A percentile compares a stretch with the other conserved stretches of the same genome.
Evolutionary conservation across 257 asterid genomes (phyloP).

Genomic region (Marsdenia floribunda): DNA sequence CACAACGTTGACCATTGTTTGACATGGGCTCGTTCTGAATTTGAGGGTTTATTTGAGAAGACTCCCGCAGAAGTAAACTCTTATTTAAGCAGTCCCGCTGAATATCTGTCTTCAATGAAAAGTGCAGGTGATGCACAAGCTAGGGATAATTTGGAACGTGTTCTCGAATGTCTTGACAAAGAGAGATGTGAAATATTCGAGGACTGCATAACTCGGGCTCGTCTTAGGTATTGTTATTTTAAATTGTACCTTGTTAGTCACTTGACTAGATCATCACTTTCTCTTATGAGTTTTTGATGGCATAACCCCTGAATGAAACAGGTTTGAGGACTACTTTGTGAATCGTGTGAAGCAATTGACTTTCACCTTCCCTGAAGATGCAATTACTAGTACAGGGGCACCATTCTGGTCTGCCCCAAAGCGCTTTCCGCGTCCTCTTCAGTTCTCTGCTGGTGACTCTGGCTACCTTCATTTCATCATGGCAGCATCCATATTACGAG

Average conservation of each 20-base stretch:
- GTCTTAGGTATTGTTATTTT: constrained; percentile 45
- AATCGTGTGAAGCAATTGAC: constrained; percentile 80
- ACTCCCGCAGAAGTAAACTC: constrained; percentile 90
- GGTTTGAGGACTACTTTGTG: constrained; percentile 84
- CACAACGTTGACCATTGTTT: constrained; percentile 92
- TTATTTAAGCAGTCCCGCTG: constrained; percentile 59
- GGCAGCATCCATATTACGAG: constrained; percentile 73
- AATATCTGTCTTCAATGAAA: constrained; percentile 58
- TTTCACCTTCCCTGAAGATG: constrained; percentile 83
- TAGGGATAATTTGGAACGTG: constrained; percentile 76
- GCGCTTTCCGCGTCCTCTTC: constrained; percentile 74
- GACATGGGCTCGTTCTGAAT: constrained; percentile 98
- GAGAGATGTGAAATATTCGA: constrained; percentile 78
- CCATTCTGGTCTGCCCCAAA: constrained; percentile 98
- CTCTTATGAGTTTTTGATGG: constrained; percentile 8
- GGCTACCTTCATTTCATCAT: constrained; percentile 78
- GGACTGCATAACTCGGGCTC: constrained; percentile 84
- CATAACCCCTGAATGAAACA: constrained; percentile 11
- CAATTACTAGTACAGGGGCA: constrained; percentile 77
- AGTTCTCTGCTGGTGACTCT: constrained; percentile 54
- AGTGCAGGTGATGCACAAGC: constrained; percentile 96
- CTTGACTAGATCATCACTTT: background rate
- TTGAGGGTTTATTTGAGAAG: constrained; percentile 90
- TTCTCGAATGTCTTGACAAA: constrained; percentile 66
- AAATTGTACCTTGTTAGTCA: background rate